Evolutionary conservation across 192 early-diverging fungal species (phyloP).

Genomic region (Podila epigama): DNA sequence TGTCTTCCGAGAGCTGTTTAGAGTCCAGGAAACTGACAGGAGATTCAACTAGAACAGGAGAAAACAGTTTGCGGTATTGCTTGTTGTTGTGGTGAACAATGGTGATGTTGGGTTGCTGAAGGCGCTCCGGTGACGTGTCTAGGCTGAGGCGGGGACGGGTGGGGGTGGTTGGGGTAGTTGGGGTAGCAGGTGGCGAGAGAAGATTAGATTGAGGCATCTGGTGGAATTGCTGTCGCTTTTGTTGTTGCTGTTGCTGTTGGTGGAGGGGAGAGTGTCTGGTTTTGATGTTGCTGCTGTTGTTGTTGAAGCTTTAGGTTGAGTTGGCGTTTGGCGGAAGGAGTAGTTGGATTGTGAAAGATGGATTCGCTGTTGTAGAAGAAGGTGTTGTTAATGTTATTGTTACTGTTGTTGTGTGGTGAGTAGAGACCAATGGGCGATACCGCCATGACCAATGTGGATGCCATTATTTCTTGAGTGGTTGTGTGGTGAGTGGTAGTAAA

Average conservation of each 20-base stretch:
- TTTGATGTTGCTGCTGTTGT: constrained; percentile 14
- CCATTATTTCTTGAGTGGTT: not conserved
- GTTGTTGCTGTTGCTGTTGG: constrained; percentile 6
- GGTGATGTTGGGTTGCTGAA: constrained; percentile 37
- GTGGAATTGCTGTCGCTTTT: constrained; percentile 5
- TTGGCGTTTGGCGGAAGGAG: not conserved
- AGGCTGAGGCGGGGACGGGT: constrained; percentile 24
- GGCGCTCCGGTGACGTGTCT: constrained; percentile 35
- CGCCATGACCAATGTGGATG: not conserved
- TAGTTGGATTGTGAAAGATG: not conserved
- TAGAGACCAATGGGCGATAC: too few relatives aligned
- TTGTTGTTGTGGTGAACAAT: constrained; percentile 25
- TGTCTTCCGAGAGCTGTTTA: constrained; percentile 30
- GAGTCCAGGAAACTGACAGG: constrained; percentile 26
- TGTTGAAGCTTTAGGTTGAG: not conserved
- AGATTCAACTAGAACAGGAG: constrained; percentile 38
- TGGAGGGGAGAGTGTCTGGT: constrained; percentile 23
- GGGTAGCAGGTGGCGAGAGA: not conserved
- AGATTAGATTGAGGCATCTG: constrained; percentile 3
- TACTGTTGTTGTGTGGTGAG: too few relatives aligned
- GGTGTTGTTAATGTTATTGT: too few relatives aligned
- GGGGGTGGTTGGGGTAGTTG: not conserved
- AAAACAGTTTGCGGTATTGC: constrained; percentile 35
- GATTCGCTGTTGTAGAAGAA: not conserved
- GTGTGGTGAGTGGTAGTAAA: not conserved